These are phyloP conservation scores for Testicularia cyperi DNA, from an alignment of 1,284 basidiomycete genomes.

Conservation along the genomic window DNA sequence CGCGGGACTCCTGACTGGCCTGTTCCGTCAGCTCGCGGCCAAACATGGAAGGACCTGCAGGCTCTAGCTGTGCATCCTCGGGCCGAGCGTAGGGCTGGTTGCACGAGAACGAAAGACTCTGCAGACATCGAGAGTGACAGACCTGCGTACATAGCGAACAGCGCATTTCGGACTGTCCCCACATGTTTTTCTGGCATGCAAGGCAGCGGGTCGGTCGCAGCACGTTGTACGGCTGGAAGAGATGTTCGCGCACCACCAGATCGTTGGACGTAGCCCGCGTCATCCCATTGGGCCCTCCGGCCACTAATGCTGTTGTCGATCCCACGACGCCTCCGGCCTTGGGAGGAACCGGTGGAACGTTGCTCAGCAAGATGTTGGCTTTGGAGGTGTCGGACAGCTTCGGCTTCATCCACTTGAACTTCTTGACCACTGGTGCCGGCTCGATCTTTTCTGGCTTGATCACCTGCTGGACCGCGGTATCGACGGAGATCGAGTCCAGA, in stretches of 20 bases:
- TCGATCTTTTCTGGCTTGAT: constrained; percentile 61
- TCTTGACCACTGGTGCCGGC: constrained; percentile 60
- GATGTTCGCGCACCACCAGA: constrained; percentile 66
- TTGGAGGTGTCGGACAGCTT: constrained; percentile 45
- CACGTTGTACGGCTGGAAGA: constrained; percentile 85
- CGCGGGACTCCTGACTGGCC: constrained; percentile 71
- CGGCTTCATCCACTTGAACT: constrained; percentile 66
- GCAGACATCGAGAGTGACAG: constrained; percentile 49
- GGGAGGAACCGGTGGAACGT: constrained; percentile 29
- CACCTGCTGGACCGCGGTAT: constrained; percentile 62
- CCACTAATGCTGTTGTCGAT: neutral
- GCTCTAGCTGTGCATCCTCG: constrained; percentile 34
- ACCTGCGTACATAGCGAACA: constrained; percentile 66
- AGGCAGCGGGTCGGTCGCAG: constrained; percentile 88
- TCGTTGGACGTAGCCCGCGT: constrained; percentile 34
- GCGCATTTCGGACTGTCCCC: constrained; percentile 85
- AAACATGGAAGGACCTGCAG: constrained; percentile 74
- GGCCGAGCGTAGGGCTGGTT: constrained; percentile 38
- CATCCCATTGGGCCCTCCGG: constrained; percentile 4
- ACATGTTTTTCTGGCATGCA: constrained; percentile 95
- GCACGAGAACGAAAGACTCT: constrained; percentile 48
- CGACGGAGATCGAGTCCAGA: constrained; percentile 21
- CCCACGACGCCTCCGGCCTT: constrained; percentile 4
- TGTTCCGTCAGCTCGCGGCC: constrained; percentile 84
- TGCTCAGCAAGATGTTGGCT: constrained; percentile 3